Percentiles rank a stretch among this genome's conserved stretches.
These are phyloP conservation scores for Podila minutissima DNA, from an alignment of 192 early-diverging fungal species.

Conservation along the genomic window DNA sequence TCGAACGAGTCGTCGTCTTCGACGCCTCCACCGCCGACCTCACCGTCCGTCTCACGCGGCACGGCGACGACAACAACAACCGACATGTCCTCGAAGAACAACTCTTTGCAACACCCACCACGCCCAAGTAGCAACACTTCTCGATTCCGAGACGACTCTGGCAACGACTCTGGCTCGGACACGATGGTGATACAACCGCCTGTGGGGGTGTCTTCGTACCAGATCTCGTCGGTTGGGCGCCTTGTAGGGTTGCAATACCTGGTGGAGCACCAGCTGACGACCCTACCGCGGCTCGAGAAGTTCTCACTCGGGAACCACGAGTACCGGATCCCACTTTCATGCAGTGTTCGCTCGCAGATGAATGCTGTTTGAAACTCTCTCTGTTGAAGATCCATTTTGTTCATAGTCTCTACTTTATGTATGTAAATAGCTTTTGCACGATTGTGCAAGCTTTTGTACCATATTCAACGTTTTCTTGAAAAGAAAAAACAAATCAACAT, in stretches of 20 bases:
- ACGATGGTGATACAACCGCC: background rate
- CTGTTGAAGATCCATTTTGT: background rate
- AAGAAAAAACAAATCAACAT: background rate
- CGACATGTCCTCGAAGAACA: too few relatives aligned
- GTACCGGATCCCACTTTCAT: constrained; percentile 12
- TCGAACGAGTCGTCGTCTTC: background rate
- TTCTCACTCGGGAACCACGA: constrained; percentile 19
- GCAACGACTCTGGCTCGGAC: too few relatives aligned
- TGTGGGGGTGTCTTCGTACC: background rate
- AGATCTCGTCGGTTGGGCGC: constrained; percentile 14
- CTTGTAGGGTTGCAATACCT: constrained; percentile 32
- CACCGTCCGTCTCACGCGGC: background rate
- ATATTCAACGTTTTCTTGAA: too few relatives aligned
- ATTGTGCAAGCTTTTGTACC: background rate
- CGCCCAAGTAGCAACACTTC: background rate
- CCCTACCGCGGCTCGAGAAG: constrained; percentile 18
- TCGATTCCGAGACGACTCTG: too few relatives aligned
- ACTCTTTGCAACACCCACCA: too few relatives aligned
- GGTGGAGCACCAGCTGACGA: constrained; percentile 29
- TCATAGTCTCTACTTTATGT: background rate
- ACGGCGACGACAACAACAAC: too few relatives aligned
- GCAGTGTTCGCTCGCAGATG: background rate
- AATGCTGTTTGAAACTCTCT: background rate
- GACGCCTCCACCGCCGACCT: background rate
- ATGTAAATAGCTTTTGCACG: background rate